These are phyloP conservation scores for Beauveria brongniartii DNA, from an alignment of 2,329 filamentous ascomycete genomes.

Conservation along the genomic window DNA sequence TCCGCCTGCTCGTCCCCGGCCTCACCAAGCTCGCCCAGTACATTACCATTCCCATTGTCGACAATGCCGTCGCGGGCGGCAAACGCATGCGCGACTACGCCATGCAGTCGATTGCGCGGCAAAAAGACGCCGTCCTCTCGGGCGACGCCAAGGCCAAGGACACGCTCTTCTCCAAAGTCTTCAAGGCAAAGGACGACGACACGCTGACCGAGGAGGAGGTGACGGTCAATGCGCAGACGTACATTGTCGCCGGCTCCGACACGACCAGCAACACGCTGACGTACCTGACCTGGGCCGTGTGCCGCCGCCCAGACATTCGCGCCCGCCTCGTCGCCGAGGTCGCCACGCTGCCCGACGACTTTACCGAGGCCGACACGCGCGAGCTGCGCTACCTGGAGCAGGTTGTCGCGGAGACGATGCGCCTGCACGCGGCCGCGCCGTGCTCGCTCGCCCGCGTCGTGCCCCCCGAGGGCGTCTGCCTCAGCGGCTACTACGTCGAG, in stretches of 20 bases:
- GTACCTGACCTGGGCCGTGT: conserved; percentile 36
- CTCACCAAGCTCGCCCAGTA: conserved; percentile 19
- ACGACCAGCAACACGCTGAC: conserved; percentile 43
- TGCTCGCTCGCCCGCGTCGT: conserved; percentile 31
- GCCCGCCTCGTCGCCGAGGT: conserved; percentile 28
- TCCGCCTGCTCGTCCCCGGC: conserved; percentile 22
- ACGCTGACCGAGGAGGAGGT: conserved; percentile 26
- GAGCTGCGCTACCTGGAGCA: conserved; percentile 32
- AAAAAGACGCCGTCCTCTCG: conserved; percentile 18
- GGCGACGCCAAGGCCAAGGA: conserved; percentile 16
- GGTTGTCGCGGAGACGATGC: conserved; percentile 37
- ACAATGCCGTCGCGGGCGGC: conserved; percentile 5
- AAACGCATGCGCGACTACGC: conserved; percentile 19
- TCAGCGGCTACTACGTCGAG: conserved; percentile 32
- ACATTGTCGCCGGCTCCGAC: conserved; percentile 44
- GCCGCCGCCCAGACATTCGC: conserved; percentile 21
- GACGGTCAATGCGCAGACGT: conserved; percentile 29
- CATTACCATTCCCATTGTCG: conserved; percentile 19
- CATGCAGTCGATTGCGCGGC: conserved; percentile 20
- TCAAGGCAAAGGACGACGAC: conserved; percentile 25
- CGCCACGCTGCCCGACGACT: conserved; percentile 22
- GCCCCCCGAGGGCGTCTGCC: conserved; percentile 28
- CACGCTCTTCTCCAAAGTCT: conserved; percentile 31
- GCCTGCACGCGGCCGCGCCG: conserved; percentile 34
- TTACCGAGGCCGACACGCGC: conserved; percentile 15